Conservation (phyloP, 805 yeast genomes). For the Cyberlindnera maritima region DNA sequence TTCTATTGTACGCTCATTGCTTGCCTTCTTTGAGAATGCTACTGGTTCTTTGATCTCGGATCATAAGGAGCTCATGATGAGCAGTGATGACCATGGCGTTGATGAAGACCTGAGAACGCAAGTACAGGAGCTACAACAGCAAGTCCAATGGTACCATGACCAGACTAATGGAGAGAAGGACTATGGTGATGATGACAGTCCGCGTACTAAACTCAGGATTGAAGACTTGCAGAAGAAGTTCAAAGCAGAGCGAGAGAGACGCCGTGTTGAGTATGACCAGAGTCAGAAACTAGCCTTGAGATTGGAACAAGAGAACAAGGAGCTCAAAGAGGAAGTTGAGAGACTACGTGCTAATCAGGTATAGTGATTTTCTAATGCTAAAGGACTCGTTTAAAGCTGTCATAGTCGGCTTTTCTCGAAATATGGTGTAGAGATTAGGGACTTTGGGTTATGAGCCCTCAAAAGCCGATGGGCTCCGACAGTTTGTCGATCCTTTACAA, state of each 20-base stretch:
- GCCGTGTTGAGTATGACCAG: conserved; percentile 58
- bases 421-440: too few relatives aligned
- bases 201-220: conserved; percentile 47
- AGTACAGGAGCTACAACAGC: conserved; percentile 16
- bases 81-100: conserved; percentile 2
- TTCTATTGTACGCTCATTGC: conserved; percentile 40
- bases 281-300: conserved; percentile 49
- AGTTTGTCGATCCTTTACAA: conserved; percentile 1
- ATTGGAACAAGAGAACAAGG: conserved; percentile 53
- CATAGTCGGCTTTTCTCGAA: too few relatives aligned
- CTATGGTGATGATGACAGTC: conserved; percentile 21
- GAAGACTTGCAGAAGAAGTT: conserved; percentile 63
- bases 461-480: neutral
- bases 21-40: conserved; percentile 58
- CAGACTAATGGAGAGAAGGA: conserved; percentile 7
- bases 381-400: neutral
- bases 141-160: conserved; percentile 20
- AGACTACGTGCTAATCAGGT: neutral
- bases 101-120: conserved; percentile 12
- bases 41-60: conserved; percentile 56
- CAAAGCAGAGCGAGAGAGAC: conserved; percentile 69
- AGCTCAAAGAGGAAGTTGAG: conserved; percentile 32
- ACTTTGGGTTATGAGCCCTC: conserved; percentile 1
- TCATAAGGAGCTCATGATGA: conserved; percentile 38
- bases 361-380: neutral